Evolutionary conservation across 2,329 filamentous ascomycete genomes (phyloP).

Genomic region (Colletotrichum sp.): DNA sequence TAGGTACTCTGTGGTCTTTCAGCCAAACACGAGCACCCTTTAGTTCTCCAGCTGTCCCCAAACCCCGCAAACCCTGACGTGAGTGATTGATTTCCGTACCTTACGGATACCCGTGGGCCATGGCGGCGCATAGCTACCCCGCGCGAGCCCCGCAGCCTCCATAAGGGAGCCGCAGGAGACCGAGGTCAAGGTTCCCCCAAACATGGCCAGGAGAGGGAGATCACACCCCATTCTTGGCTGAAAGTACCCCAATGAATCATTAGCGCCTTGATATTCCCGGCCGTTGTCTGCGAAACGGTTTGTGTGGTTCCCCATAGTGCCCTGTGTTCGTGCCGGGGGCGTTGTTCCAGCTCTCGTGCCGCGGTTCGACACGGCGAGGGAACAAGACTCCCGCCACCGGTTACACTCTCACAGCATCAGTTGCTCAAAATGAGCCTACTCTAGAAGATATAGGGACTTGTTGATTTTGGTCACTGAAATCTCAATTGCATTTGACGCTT

Average conservation of each 20-base stretch:
- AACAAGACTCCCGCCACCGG: slow-evolving; percentile 1
- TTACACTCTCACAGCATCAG: not conserved
- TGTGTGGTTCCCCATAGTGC: not conserved
- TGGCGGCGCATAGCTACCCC: not conserved
- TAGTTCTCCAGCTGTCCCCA: not conserved
- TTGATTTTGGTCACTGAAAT: not conserved
- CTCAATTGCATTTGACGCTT: not conserved
- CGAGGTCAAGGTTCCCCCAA: not conserved
- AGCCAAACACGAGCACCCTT: not conserved
- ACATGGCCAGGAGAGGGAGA: not conserved
- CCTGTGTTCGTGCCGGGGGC: not conserved
- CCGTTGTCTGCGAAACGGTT: not conserved
- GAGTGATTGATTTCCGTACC: not conserved
- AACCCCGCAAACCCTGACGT: not conserved
- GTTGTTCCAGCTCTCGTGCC: not conserved
- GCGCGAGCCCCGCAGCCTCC: not conserved
- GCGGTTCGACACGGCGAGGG: slow-evolving; percentile 14
- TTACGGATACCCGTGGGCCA: not conserved
- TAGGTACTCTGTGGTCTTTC: not conserved
- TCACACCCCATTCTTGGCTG: not conserved
- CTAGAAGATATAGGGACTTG: not conserved
- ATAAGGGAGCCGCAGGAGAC: not conserved
- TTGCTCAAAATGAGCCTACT: not conserved
- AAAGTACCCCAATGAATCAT: not conserved
- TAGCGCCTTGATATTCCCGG: not conserved